Base-by-base conservation (phyloP, 225 moss, liverwort and hornwort species). In the Sphagnum tenellum region DNA sequence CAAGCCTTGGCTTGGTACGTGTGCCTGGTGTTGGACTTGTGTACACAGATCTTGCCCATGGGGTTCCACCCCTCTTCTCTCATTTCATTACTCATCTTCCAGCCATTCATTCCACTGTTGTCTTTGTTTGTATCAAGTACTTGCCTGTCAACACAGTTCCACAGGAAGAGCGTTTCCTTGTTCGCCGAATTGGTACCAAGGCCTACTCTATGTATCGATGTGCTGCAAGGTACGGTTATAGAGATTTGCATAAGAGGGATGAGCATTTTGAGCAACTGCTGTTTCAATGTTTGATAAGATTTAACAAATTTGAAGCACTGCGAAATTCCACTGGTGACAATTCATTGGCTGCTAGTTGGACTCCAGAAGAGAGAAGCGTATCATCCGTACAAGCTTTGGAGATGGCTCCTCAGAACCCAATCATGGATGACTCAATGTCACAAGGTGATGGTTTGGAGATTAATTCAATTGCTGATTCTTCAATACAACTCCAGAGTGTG, bases 51-150 rank as follows among this genome's bases (percentile, higher is more conserved):
- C 68, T 96, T 61, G 92, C 86, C 0, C 92, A 89, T 52, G 95
- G 95, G 48, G 89, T 96, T 11, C 95, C 95, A 3, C 92, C 95
- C 29, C 61, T 96, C 29, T 92, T 96, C 67, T 96, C 95, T 7
- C 95, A 96, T 76, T 96, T 96, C 63, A 81, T 96, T 62, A 89
- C 95, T 49, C 92, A 96, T 65, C 88, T 96, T 51, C 95, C 95
- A 0, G 95, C 95, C 9, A 85, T 96, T 12, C 95, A 96, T 64
- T 83, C 88, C 46, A 77, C 79, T 5, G 72, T 96, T 7, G 79
- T 96, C 3, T 92, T 96, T 49, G 92, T 96, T 2, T 96, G 95
- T 60, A 77, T 96, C 63, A 92, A 92, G 68, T 92, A 82, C 66
- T 69, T 96, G 14, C 95, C 95, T 0, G 95, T 96, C 45, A 89